phyloP scores from a whole-genome alignment of 2,329 filamentous ascomycete species.

The Fusarium algeriense region DNA sequence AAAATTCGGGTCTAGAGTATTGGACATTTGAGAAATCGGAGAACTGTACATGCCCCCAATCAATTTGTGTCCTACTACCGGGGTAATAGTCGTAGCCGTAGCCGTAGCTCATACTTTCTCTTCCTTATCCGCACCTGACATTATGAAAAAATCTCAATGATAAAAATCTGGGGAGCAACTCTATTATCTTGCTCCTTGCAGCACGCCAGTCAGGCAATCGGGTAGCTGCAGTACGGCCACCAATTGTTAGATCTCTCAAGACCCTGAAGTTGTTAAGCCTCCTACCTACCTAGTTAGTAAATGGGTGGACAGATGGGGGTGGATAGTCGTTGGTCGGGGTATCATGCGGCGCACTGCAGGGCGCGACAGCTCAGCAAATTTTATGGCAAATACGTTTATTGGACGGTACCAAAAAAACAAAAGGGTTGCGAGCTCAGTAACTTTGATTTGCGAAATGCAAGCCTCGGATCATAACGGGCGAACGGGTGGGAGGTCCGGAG shows the following conservation, averaged over 20 bases:
- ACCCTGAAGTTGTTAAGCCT: conserved; percentile 38
- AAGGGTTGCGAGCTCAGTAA: conserved; percentile 39
- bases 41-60: conserved; percentile 55
- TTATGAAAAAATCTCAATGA: conserved; percentile 40
- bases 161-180: conserved; percentile 48
- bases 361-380: conserved; percentile 41
- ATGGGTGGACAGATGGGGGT: conserved; percentile 33
- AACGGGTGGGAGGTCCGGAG: conserved; percentile 50
- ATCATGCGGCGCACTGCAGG: conserved; percentile 44
- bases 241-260: conserved; percentile 42
- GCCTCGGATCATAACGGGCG: conserved; percentile 49
- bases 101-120: conserved; percentile 58
- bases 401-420: conserved; percentile 32
- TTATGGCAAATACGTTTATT: conserved; percentile 32
- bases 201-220: conserved; percentile 51
- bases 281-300: conserved; percentile 38
- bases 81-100: conserved; percentile 54
- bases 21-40: conserved; percentile 59
- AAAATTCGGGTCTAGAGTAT: conserved; percentile 55
- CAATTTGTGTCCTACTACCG: conserved; percentile 54
- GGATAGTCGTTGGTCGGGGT: conserved; percentile 29
- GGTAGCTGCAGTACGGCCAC: conserved; percentile 51
- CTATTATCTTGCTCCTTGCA: conserved; percentile 53
- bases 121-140: conserved; percentile 48
- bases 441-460: conserved; percentile 49